Conservation (phyloP, 257 asterid genomes). For the Nicotiana tabacum region DNA sequence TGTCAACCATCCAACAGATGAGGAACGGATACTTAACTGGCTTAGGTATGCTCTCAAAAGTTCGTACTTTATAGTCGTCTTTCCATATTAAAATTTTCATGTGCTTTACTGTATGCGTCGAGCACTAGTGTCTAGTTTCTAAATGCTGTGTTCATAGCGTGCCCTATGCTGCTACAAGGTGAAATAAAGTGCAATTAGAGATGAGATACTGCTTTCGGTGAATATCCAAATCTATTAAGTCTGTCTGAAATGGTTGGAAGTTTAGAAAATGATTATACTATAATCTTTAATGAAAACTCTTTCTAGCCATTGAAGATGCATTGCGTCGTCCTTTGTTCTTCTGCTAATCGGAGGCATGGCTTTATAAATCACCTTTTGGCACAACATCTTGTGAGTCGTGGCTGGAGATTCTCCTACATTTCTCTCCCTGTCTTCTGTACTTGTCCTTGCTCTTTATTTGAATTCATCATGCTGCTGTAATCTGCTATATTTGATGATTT, state of each 20-base stretch:
- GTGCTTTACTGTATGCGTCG: background rate
- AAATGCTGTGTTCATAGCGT: background rate
- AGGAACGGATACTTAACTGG: constrained; percentile 61
- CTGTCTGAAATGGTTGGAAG: background rate
- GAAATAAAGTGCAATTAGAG: background rate
- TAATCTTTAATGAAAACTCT: background rate
- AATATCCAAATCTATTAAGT: background rate
- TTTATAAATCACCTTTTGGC: background rate
- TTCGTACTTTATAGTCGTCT: background rate
- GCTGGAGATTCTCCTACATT: background rate
- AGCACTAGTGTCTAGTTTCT: background rate
- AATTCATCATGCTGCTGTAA: background rate
- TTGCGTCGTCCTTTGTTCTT: background rate
- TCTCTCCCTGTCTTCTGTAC: background rate
- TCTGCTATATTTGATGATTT: background rate
- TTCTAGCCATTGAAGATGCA: background rate
- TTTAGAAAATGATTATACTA: background rate
- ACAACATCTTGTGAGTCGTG: background rate
- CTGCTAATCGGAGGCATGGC: background rate
- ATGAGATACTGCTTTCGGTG: background rate
- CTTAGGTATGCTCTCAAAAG: constrained; percentile 45
- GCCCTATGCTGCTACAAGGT: background rate
- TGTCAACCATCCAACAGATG: constrained; percentile 72
- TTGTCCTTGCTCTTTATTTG: background rate
- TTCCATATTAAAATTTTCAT: background rate